Evolutionary conservation across 106 monocot genomes (phyloP).

Genomic region (Chionographis japonica): DNA sequence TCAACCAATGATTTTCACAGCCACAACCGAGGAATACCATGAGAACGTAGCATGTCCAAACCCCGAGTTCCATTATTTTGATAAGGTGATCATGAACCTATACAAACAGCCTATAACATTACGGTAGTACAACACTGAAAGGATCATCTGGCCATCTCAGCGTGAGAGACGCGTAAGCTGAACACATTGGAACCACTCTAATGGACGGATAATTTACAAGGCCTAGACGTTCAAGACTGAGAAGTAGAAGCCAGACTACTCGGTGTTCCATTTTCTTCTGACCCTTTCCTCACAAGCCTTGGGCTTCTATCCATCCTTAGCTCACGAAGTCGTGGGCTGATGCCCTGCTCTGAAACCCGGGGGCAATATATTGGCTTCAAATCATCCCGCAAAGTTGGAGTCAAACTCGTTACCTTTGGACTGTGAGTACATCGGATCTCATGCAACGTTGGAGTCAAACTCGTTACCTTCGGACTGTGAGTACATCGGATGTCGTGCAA

Average conservation of each 20-base stretch:
- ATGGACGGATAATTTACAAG: not conserved
- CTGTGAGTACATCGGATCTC: constrained; percentile 22
- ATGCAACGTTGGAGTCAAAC: constrained; percentile 43
- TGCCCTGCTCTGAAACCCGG: constrained; percentile 28
- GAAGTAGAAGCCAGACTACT: too few relatives aligned
- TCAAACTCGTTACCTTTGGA: constrained; percentile 67
- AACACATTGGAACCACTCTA: too few relatives aligned
- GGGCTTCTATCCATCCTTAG: constrained; percentile 47
- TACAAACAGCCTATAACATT: not conserved
- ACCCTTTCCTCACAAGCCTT: constrained; percentile 2
- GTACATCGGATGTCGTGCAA: constrained; percentile 8
- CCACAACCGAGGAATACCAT: too few relatives aligned
- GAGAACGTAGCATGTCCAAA: not conserved
- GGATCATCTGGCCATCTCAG: too few relatives aligned
- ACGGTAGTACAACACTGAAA: too few relatives aligned
- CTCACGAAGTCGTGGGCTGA: constrained; percentile 42
- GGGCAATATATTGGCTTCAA: constrained; percentile 38
- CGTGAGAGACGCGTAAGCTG: too few relatives aligned
- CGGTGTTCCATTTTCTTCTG: not conserved
- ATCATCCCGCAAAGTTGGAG: constrained; percentile 30
- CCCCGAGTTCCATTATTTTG: constrained; percentile 7
- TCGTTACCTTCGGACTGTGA: constrained; percentile 62
- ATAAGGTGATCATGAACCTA: not conserved
- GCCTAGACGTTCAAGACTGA: too few relatives aligned
- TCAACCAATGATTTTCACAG: too few relatives aligned